Percentiles rank a stretch among this genome's conserved stretches.
Conservation (phyloP, 108 stramenopile genomes). For the Parmales sp. region DNA sequence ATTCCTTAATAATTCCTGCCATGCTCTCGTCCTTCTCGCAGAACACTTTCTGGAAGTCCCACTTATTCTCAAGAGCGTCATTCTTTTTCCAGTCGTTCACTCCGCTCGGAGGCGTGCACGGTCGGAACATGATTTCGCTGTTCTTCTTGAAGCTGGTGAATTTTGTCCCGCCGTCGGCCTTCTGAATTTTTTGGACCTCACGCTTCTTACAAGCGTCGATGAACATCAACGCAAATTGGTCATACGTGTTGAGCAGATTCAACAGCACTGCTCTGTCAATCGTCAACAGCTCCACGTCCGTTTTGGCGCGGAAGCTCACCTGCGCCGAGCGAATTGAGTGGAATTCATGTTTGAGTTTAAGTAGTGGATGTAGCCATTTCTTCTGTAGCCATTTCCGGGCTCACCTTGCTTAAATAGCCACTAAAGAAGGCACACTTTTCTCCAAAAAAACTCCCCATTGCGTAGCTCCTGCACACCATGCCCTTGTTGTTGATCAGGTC, state of each 20-base stretch:
- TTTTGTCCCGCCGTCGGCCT: too few relatives aligned
- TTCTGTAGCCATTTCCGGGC: too few relatives aligned
- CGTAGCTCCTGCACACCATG: neutral
- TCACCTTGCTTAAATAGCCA: neutral
- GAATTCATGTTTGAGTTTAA: too few relatives aligned
- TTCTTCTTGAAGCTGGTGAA: too few relatives aligned
- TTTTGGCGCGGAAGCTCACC: constrained; percentile 2
- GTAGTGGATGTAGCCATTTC: too few relatives aligned
- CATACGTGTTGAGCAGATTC: constrained; percentile 6
- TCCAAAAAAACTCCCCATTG: neutral
- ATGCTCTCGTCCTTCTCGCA: too few relatives aligned
- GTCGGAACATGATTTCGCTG: too few relatives aligned
- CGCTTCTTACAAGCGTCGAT: neutral
- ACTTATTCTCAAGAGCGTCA: too few relatives aligned
- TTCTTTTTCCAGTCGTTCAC: too few relatives aligned
- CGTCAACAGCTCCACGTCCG: neutral
- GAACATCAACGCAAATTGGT: neutral
- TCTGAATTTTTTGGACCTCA: constrained; percentile 10
- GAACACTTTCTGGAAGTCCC: too few relatives aligned
- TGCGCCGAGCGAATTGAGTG: neutral
- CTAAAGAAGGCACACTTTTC: constrained; percentile 11
- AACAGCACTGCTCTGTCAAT: neutral
- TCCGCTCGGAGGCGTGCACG: too few relatives aligned
- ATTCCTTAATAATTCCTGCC: too few relatives aligned
- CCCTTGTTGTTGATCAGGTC: constrained; percentile 12